A percentile compares a stretch with the other conserved stretches of the same genome.
Conservation (phyloP, 2,329 filamentous ascomycete species). For the Colletotrichum aenigma region DNA sequence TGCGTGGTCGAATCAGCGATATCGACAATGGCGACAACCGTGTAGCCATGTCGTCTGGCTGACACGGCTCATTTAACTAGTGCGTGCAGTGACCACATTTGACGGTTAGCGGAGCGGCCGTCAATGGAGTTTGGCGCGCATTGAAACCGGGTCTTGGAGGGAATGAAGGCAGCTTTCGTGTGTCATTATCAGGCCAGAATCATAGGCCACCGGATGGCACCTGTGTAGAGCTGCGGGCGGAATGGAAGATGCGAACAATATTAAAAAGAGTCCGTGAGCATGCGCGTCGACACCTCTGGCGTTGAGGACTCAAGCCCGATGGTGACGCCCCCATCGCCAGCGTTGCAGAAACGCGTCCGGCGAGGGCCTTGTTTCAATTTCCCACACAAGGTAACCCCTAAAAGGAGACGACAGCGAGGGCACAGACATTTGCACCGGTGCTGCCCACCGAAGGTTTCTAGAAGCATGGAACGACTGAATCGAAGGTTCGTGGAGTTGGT, state of each 20-base stretch:
- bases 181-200: constrained; percentile 16
- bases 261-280: neutral
- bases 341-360: constrained; percentile 14
- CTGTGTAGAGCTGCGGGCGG: constrained; percentile 2
- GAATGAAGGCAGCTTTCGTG: neutral
- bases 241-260: neutral
- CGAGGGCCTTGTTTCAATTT: constrained; percentile 20
- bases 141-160: constrained; percentile 9
- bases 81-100: constrained; percentile 4
- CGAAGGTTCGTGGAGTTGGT: constrained; percentile 16
- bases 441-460: constrained; percentile 14
- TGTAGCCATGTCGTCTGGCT: neutral
- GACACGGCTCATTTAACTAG: constrained; percentile 13
- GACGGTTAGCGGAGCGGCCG: constrained; percentile 9
- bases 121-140: neutral
- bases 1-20: neutral
- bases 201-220: neutral
- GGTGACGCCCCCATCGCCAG: neutral
- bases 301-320: neutral
- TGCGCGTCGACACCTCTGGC: neutral
- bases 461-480: constrained; percentile 14
- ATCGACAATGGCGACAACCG: neutral
- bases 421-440: constrained; percentile 7
- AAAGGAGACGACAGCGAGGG: constrained; percentile 18
- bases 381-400: constrained; percentile 10